Percentiles rank a stretch among this genome's conserved stretches.
These are phyloP conservation scores for Pyracantha coccinea DNA, from an alignment of 331 rosid species.

Conservation along the genomic window DNA sequence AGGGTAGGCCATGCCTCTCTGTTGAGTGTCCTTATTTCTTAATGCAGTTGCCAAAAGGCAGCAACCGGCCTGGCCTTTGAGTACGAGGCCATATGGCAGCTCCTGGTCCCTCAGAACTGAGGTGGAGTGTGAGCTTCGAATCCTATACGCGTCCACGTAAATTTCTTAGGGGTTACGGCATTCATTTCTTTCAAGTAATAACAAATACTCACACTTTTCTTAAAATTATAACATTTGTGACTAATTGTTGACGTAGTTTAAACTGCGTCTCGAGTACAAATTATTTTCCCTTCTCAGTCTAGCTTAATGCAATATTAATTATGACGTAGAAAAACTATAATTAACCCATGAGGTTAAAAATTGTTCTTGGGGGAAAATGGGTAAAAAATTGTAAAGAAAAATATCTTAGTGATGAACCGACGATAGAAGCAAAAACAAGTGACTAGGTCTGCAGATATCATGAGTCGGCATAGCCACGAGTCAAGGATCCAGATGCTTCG, in stretches of 20 bases:
- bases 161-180: neutral
- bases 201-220: neutral
- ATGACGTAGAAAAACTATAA: neutral
- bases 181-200: neutral
- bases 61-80: neutral
- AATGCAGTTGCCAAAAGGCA: neutral
- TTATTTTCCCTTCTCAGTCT: neutral
- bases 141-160: neutral
- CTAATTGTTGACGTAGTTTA: too few species aligned
- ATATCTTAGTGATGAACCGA: neutral
- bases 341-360: neutral
- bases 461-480: too few species aligned
- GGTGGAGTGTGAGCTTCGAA: neutral
- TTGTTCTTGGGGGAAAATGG: too few species aligned
- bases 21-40: neutral
- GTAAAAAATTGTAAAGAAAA: neutral
- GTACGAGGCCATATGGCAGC: neutral
- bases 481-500: conserved; percentile 10
- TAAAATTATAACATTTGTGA: neutral
- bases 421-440: neutral
- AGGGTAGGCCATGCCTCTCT: neutral
- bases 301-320: too few species aligned
- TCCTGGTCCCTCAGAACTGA: too few species aligned
- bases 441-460: neutral
- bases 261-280: too few species aligned